Evolutionary conservation across 2,329 filamentous ascomycete species (phyloP).

Genomic region (Didymella sp.): DNA sequence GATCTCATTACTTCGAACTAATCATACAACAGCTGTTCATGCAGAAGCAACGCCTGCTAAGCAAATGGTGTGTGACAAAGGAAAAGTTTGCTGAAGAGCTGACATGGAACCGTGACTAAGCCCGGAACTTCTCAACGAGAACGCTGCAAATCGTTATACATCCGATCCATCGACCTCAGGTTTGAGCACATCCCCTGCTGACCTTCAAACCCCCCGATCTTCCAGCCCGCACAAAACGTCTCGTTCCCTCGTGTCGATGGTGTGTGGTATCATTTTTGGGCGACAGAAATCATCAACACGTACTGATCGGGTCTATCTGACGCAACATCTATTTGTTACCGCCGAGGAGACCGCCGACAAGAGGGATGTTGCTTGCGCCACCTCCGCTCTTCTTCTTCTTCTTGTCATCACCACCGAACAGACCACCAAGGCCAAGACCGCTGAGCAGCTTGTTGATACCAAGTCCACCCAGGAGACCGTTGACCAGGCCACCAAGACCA

Average conservation of each 20-base stretch:
- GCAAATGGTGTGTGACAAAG: slow-evolving; percentile 23
- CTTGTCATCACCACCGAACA: slow-evolving; percentile 62
- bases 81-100: slow-evolving; percentile 22
- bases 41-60: slow-evolving; percentile 13
- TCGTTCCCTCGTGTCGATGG: slow-evolving; percentile 30
- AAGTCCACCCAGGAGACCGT: slow-evolving; percentile 77
- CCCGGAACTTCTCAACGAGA: slow-evolving; percentile 18
- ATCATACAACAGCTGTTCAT: slow-evolving; percentile 24
- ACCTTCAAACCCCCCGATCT: slow-evolving; percentile 46
- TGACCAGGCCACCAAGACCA: slow-evolving; percentile 81
- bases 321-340: slow-evolving; percentile 41
- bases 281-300: slow-evolving; percentile 27
- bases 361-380: slow-evolving; percentile 50
- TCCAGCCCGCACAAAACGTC: slow-evolving; percentile 24
- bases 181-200: slow-evolving; percentile 9
- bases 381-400: slow-evolving; percentile 59
- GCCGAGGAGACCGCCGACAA: slow-evolving; percentile 59
- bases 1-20: slow-evolving; percentile 22
- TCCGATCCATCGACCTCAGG: slow-evolving; percentile 12
- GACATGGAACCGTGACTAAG: slow-evolving; percentile 17
- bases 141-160: slow-evolving; percentile 18
- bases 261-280: slow-evolving; percentile 25
- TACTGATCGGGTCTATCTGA: slow-evolving; percentile 8
- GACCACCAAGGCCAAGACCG: slow-evolving; percentile 69
- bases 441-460: slow-evolving; percentile 78